Evolutionary conservation across 208 protist genomes (phyloP).

Genomic region (Novymonas esmeraldas): DNA sequence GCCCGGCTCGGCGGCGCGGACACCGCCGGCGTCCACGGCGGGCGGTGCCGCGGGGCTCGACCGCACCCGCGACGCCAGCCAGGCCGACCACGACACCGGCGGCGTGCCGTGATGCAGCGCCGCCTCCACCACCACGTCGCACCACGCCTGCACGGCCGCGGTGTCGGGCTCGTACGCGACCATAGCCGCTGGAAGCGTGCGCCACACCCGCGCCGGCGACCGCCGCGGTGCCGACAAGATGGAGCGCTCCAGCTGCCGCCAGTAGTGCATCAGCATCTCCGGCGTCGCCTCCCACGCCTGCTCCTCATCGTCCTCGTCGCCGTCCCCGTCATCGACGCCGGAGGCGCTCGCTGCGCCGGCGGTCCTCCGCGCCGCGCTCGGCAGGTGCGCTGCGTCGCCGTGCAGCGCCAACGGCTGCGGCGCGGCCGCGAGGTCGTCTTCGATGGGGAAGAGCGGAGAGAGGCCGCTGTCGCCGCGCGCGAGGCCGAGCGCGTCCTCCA

Average conservation of each 20-base stretch:
- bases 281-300: conserved; percentile 27
- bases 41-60: not conserved
- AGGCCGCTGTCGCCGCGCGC: no score
- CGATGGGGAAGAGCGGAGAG: no score
- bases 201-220: conserved; percentile 14
- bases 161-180: conserved; percentile 10
- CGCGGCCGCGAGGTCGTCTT: no score
- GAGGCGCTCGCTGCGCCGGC: not conserved
- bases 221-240: conserved; percentile 32
- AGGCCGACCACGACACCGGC: conserved; percentile 21
- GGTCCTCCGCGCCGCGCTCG: not conserved
- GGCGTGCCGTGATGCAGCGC: conserved; percentile 14
- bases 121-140: conserved; percentile 14
- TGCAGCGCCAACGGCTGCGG: not conserved
- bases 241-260: conserved; percentile 34
- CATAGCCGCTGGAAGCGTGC: conserved; percentile 16
- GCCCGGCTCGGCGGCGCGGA: not conserved
- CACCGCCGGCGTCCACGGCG: not conserved
- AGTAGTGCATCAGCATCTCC: conserved; percentile 44
- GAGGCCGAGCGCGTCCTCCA: no score
- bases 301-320: conserved; percentile 25
- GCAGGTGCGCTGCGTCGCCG: no score
- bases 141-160: conserved; percentile 23
- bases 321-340: conserved; percentile 12
- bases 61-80: not conserved